Conservation (phyloP, 768 basidiomycete genomes). For the Lentinula detonsa region DNA sequence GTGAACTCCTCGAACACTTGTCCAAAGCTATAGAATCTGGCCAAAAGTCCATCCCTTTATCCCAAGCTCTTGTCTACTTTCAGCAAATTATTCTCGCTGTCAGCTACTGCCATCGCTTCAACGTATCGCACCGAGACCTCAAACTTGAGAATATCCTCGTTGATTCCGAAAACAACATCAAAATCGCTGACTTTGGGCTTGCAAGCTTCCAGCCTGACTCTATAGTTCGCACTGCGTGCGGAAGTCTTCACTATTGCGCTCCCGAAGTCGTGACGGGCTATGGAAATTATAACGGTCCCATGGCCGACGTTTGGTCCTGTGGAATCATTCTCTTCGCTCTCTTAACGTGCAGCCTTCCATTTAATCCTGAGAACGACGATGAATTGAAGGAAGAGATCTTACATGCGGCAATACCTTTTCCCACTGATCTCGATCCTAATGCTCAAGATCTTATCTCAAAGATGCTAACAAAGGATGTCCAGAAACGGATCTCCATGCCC, state of each 20-base stretch:
- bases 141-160: constrained; percentile 93
- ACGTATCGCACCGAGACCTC: constrained; percentile 90
- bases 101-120: constrained; percentile 91
- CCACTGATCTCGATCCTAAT: constrained; percentile 54
- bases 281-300: constrained; percentile 72
- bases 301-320: constrained; percentile 96
- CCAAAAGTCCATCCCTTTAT: constrained; percentile 23
- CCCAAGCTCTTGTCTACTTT: constrained; percentile 81
- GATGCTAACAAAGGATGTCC: constrained; percentile 77
- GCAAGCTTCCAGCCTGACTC: constrained; percentile 79
- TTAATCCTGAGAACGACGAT: constrained; percentile 83
- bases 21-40: constrained; percentile 1
- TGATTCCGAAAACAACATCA: constrained; percentile 80
- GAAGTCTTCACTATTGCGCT: constrained; percentile 92
- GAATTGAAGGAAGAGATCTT: constrained; percentile 79
- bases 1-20: constrained; percentile 91
- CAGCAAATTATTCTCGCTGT: constrained; percentile 91
- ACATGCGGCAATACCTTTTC: constrained; percentile 68
- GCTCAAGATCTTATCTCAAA: constrained; percentile 73
- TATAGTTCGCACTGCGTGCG: constrained; percentile 78
- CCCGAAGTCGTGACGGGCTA: constrained; percentile 85
- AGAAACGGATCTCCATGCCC: constrained; percentile 73
- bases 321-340: constrained; percentile 90
- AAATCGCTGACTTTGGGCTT: constrained; percentile 98
- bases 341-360: constrained; percentile 84